phyloP scores from a whole-genome alignment of 129 eudicot species.

The Cynara cardunculus region DNA sequence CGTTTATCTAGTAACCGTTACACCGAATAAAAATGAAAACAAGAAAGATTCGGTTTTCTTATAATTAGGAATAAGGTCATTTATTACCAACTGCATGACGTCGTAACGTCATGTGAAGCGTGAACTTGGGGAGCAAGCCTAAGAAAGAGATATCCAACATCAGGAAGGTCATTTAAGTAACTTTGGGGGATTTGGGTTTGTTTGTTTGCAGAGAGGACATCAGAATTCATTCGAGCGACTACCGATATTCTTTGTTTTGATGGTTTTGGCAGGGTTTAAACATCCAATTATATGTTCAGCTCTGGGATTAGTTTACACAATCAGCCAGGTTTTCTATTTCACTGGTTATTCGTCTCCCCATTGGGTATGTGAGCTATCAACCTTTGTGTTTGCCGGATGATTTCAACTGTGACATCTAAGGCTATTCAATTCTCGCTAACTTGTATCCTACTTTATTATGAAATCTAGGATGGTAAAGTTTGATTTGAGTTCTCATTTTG shows the following conservation, averaged over 20 bases:
- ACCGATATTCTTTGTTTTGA: constrained; percentile 57
- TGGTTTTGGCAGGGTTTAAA: constrained; percentile 65
- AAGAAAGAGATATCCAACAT: too few relatives aligned
- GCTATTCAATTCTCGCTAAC: not conserved
- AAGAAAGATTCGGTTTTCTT: too few relatives aligned
- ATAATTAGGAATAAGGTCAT: too few relatives aligned
- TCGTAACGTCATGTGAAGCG: not conserved
- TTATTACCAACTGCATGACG: not conserved
- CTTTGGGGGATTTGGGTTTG: not conserved
- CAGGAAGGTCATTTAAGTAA: too few relatives aligned
- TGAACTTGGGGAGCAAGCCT: not conserved
- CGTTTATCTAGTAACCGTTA: too few relatives aligned
- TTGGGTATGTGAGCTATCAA: constrained; percentile 46
- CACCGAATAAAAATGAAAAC: too few relatives aligned
- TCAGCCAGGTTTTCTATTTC: constrained; percentile 67
- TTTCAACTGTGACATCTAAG: too few relatives aligned
- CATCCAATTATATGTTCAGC: constrained; percentile 53
- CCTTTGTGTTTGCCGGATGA: not conserved
- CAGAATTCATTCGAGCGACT: constrained; percentile 78
- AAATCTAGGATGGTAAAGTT: not conserved
- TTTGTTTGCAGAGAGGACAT: constrained; percentile 85
- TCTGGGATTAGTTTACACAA: constrained; percentile 41
- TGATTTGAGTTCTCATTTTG: not conserved
- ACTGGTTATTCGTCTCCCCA: constrained; percentile 68
- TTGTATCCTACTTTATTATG: not conserved